A percentile compares a stretch with the other conserved stretches of the same genome.
Evolutionary conservation across 192 early-diverging fungal genomes (phyloP).

Genomic region (Pilaira anomala): DNA sequence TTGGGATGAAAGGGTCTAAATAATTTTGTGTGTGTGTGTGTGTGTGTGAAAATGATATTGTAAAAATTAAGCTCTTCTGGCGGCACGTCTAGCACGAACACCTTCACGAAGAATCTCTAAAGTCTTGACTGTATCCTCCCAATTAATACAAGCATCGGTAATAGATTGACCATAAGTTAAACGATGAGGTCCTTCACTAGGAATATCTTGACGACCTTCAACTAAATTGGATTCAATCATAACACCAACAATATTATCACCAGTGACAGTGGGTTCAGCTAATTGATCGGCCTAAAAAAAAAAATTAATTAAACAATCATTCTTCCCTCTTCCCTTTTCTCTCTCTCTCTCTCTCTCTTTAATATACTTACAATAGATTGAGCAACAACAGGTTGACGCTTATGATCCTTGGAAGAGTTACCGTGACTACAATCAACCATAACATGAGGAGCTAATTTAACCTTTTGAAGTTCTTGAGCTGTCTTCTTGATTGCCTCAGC

Average conservation of each 20-base stretch:
- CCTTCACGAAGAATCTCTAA: constrained; percentile 71
- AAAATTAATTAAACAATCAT: background rate
- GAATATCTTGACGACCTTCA: constrained; percentile 71
- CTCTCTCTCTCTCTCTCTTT: too few species aligned
- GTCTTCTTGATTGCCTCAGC: constrained; percentile 60
- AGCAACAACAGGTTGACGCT: constrained; percentile 81
- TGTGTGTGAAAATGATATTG: background rate
- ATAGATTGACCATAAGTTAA: constrained; percentile 86
- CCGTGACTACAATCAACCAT: constrained; percentile 99
- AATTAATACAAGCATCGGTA: constrained; percentile 92
- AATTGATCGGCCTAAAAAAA: constrained; percentile 46
- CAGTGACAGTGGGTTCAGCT: constrained; percentile 54
- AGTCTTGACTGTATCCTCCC: constrained; percentile 81
- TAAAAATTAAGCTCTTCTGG: background rate
- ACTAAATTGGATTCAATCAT: constrained; percentile 95
- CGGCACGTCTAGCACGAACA: constrained; percentile 61
- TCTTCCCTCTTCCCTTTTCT: too few species aligned
- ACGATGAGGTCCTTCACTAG: constrained; percentile 64
- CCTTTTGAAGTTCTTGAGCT: constrained; percentile 56
- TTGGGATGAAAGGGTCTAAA: background rate
- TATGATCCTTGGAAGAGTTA: constrained; percentile 85
- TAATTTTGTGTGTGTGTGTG: background rate
- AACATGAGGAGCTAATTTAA: constrained; percentile 55
- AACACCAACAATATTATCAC: constrained; percentile 79
- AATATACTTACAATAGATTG: constrained; percentile 15